Base-by-base conservation (phyloP, 2,329 filamentous ascomycete genomes). In the Penicillium italicum region DNA sequence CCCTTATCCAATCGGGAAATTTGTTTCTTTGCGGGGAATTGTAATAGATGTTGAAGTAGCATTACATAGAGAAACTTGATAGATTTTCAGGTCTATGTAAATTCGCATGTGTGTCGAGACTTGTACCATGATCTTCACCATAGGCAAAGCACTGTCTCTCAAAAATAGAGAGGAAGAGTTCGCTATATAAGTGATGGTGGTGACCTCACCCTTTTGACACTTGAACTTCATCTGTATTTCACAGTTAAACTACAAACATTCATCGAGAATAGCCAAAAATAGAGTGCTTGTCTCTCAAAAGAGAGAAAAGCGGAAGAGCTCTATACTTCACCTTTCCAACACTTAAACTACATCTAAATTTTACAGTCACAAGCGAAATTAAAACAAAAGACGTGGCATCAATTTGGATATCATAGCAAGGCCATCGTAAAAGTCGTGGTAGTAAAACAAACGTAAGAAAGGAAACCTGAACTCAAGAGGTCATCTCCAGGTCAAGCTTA, bases 331-430 rank as follows among this genome's bases (percentile, higher is more conserved):
- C 9, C 18, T 10, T 18, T 16, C 14, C 8, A 24, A 14, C 12
- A 26, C 14, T n/a, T 24, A 2, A 6, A 44, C n/a, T 30, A 16
- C 14, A 36, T 26, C 16, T 36, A 18, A 3, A 24, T n/a, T n/a
- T 1, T 2, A 37, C 22, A 46, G 33, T 18, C 16, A 22, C 4
- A 34, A 38, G n/a, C 14, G 30, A 26, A 28, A 20, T 16, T 18
- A 44, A 10, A 43, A 31, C 26, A 41, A 37, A 44, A 50, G n/a
- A 34, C 12, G 26, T 46, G 33, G 48, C 50, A 48, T 61, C 46
- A 56, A 61, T 58, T 61, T 56, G 58, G 60, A 62, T 62, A 62
- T 62, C 60, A 51, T 52, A 56, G 33, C 31, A 50, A 50, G 40
- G 37, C 53, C 51, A 46, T 61, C 51, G 42, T 60, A 53, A 56